These are phyloP conservation scores for Sporormia fimetaria DNA, from an alignment of 495 filamentous ascomycete genomes.

Conservation along the genomic window DNA sequence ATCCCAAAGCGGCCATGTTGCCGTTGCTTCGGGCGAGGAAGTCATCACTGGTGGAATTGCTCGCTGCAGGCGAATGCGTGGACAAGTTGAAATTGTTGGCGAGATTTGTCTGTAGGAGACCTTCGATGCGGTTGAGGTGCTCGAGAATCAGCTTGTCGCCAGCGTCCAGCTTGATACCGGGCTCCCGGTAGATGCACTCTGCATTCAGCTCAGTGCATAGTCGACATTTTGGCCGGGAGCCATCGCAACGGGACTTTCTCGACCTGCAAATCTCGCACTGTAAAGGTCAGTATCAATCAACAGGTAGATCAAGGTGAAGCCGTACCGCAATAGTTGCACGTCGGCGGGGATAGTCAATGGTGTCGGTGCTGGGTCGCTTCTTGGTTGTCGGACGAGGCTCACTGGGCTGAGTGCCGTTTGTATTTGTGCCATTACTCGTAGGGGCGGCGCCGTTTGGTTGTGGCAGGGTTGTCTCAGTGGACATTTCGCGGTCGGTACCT, in stretches of 20 bases:
- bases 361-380: constrained; percentile 27
- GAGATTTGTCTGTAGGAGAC: constrained; percentile 57
- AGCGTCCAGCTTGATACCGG: constrained; percentile 76
- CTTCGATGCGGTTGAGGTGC: constrained; percentile 63
- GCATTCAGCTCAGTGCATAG: constrained; percentile 72
- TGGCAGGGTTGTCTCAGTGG: constrained; percentile 11
- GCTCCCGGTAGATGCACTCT: constrained; percentile 74
- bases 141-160: constrained; percentile 78
- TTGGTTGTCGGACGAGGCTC: constrained; percentile 20
- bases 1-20: constrained; percentile 32
- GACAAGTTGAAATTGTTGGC: constrained; percentile 40
- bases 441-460: constrained; percentile 16
- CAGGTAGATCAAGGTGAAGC: background rate
- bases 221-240: constrained; percentile 71
- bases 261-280: constrained; percentile 79
- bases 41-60: constrained; percentile 53
- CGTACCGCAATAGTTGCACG: constrained; percentile 33
- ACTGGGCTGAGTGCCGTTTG: no score
- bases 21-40: constrained; percentile 32
- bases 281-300: constrained; percentile 12
- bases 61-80: constrained; percentile 54
- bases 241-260: constrained; percentile 73
- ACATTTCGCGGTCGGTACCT: constrained; percentile 26
- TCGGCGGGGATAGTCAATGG: constrained; percentile 33
- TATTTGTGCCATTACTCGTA: constrained; percentile 24